Evolutionary conservation across 768 basidiomycete genomes (phyloP).

Genomic region (Lanmaoa pseudosensibilis): DNA sequence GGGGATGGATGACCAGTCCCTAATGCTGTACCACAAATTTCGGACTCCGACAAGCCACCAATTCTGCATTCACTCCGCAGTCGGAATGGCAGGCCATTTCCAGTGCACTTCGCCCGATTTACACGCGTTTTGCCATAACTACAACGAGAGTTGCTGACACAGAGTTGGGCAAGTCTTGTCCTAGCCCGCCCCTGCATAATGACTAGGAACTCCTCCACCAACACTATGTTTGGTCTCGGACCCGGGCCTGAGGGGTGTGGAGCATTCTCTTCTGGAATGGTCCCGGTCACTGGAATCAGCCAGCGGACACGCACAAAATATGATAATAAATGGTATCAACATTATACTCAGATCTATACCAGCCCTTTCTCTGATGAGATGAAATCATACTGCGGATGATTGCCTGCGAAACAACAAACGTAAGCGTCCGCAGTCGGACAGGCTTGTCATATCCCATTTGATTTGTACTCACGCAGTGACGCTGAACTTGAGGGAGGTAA

Average conservation of each 20-base stretch:
- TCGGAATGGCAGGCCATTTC: not conserved
- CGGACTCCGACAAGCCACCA: conserved; percentile 22
- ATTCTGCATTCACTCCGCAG: conserved; percentile 4
- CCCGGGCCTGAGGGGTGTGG: not conserved
- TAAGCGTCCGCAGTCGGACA: conserved; percentile 13
- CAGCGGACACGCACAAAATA: not conserved
- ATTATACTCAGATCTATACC: not conserved
- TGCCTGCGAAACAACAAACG: conserved; percentile 17
- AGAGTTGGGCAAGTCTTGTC: not conserved
- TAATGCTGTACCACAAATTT: conserved; percentile 13
- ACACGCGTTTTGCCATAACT: conserved; percentile 7
- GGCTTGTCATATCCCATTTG: not conserved
- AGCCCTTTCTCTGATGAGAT: too few species aligned
- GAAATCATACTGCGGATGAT: conserved; percentile 25
- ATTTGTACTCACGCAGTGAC: conserved; percentile 30
- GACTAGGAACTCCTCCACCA: not conserved
- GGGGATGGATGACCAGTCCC: not conserved
- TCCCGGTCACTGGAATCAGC: not conserved
- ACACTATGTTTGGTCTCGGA: not conserved
- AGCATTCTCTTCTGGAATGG: not conserved
- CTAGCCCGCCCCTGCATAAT: too few species aligned
- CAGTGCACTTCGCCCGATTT: not conserved
- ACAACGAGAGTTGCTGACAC: not conserved
- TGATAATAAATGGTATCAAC: not conserved
- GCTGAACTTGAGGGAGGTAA: conserved; percentile 36